Evolutionary conservation across 192 early-diverging fungal genomes (phyloP).

Genomic region (Gonapodya sp.): DNA sequence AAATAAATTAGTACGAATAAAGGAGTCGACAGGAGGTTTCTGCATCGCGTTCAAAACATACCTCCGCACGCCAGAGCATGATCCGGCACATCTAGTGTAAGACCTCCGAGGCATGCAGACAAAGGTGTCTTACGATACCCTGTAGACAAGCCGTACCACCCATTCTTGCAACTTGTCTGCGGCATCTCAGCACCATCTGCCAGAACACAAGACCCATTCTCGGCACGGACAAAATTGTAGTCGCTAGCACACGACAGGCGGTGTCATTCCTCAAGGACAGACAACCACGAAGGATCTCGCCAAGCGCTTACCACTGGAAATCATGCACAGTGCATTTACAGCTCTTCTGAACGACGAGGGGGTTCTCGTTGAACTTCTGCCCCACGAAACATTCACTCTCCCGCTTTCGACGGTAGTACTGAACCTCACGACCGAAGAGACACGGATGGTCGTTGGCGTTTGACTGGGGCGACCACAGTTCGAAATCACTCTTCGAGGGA

Average conservation of each 20-base stretch:
- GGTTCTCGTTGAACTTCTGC: constrained; percentile 16
- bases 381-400: constrained; percentile 27
- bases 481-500: constrained; percentile 70
- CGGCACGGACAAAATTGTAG: neutral
- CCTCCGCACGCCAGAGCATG: neutral
- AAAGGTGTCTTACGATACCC: neutral
- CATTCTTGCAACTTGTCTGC: neutral
- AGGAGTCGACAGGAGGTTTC: no score
- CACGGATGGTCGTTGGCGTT: constrained; percentile 57
- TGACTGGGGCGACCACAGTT: constrained; percentile 64
- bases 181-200: neutral
- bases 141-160: neutral
- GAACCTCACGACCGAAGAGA: constrained; percentile 37
- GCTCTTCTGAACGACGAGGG: neutral
- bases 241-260: neutral
- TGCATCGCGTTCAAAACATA: neutral
- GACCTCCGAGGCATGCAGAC: neutral
- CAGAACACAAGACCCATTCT: neutral
- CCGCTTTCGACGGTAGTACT: constrained; percentile 29
- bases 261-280: no score
- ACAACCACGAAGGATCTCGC: neutral
- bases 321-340: constrained; percentile 37
- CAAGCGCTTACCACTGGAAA: constrained; percentile 28
- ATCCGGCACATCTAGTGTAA: neutral
- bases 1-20: no score